Conservation (phyloP, 116 monocot species). For the Trichopus zeylanicus region DNA sequence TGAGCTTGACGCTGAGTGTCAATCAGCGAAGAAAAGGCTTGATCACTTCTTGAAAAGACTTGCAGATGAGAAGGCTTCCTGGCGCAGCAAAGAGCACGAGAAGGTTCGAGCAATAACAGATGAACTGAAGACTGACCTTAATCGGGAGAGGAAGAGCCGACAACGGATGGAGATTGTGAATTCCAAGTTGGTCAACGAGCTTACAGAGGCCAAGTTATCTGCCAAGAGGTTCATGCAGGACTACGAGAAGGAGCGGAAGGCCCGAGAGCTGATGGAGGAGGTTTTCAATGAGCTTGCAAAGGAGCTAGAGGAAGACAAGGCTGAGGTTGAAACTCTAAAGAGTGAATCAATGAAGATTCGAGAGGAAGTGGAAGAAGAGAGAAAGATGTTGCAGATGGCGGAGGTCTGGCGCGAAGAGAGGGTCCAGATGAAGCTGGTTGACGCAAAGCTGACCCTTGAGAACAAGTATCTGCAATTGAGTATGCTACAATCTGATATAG, state of each 20-base stretch:
- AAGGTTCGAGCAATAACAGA: conserved; percentile 49
- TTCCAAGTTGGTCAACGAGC: conserved; percentile 55
- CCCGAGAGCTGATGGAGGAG: conserved; percentile 72
- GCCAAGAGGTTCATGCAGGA: conserved; percentile 54
- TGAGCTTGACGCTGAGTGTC: conserved; percentile 54
- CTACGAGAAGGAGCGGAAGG: conserved; percentile 74
- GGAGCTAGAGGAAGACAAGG: conserved; percentile 78
- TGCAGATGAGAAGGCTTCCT: conserved; percentile 52
- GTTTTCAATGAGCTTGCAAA: conserved; percentile 80
- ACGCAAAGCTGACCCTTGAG: conserved; percentile 78
- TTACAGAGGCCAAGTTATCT: conserved; percentile 57
- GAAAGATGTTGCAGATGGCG: conserved; percentile 91
- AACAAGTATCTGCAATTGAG: conserved; percentile 62
- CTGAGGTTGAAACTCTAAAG: conserved; percentile 59
- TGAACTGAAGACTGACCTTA: conserved; percentile 62
- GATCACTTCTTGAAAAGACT: conserved; percentile 58
- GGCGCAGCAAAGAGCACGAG: conserved; percentile 54
- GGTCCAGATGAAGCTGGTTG: conserved; percentile 90
- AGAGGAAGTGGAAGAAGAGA: conserved; percentile 86
- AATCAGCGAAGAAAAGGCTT: conserved; percentile 47
- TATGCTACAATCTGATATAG: conserved; percentile 43
- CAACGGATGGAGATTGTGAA: conserved; percentile 51
- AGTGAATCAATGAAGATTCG: conserved; percentile 49
- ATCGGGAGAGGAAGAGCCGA: conserved; percentile 64
- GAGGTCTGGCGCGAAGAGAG: conserved; percentile 97